Evolutionary conservation across 768 basidiomycete species (phyloP).

Genomic region (Neoboletus brunneissimus): DNA sequence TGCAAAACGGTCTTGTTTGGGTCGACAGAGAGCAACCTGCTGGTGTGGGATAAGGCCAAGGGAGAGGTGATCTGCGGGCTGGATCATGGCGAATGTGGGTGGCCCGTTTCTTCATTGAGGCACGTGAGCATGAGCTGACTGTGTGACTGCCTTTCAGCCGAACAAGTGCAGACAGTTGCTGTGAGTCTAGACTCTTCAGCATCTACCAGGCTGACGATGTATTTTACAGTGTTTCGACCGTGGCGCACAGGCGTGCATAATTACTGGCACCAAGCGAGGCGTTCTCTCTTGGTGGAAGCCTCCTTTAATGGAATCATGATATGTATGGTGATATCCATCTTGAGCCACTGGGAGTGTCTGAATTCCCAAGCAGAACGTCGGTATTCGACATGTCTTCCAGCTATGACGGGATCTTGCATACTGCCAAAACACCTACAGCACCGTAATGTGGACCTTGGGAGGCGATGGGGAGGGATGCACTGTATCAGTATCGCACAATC

Average conservation of each 20-base stretch:
- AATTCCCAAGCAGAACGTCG: slow-evolving; percentile 1
- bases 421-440: slow-evolving; percentile 25
- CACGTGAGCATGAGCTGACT: slow-evolving; percentile 7
- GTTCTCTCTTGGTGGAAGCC: slow-evolving; percentile 56
- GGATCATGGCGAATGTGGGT: slow-evolving; percentile 58
- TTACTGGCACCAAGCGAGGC: slow-evolving; percentile 58
- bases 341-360: slow-evolving; percentile 14
- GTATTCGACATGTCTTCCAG: slow-evolving; percentile 11
- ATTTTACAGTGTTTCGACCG: slow-evolving; percentile 46
- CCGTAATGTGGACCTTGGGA: slow-evolving; percentile 27
- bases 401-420: slow-evolving; percentile 31
- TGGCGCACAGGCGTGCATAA: slow-evolving; percentile 35
- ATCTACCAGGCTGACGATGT: slow-evolving; percentile 26
- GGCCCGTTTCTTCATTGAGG: neutral
- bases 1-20: slow-evolving; percentile 60
- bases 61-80: slow-evolving; percentile 55
- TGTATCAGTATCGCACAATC: slow-evolving; percentile 34
- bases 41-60: slow-evolving; percentile 62
- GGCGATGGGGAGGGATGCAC: slow-evolving; percentile 17
- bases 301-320: slow-evolving; percentile 29
- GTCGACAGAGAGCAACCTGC: slow-evolving; percentile 47
- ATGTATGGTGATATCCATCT: slow-evolving; percentile 17
- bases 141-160: slow-evolving; percentile 21
- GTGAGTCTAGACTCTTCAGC: slow-evolving; percentile 21
- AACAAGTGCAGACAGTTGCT: slow-evolving; percentile 33